Conservation (phyloP, 257 asterid species). For the Nicotiana noctiflora region DNA sequence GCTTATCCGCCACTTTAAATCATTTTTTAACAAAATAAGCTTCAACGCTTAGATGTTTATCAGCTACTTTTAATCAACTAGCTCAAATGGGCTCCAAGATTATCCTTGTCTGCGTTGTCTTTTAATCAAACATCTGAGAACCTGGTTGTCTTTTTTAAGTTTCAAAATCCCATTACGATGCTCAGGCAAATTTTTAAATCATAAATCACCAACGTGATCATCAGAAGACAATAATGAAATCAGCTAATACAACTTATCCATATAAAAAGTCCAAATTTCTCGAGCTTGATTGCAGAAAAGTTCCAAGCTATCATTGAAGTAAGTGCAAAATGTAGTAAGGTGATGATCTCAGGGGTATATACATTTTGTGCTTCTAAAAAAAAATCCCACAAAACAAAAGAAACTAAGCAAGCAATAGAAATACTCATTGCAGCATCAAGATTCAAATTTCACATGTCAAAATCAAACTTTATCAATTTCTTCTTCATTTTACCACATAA, state of each 20-base stretch:
- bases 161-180: no score
- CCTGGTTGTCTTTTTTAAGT: conserved; percentile 14
- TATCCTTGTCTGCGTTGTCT: background rate
- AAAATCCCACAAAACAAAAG: background rate
- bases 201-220: no score
- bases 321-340: background rate
- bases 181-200: no score
- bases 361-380: background rate
- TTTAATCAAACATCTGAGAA: conserved; percentile 44
- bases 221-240: background rate
- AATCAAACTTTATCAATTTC: background rate
- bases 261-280: background rate
- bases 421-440: background rate
- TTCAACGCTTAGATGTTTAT: no score
- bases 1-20: no score
- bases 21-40: no score
- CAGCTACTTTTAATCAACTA: no score
- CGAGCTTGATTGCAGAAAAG: background rate
- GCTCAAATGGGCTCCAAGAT: no score
- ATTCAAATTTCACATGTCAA: background rate
- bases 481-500: background rate
- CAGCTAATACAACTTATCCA: background rate
- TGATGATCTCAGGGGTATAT: background rate
- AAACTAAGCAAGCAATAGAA: background rate
- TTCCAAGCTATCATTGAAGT: background rate